Evolutionary conservation across 257 asterid genomes (phyloP).

Genomic region (Eucommia ulmoides): DNA sequence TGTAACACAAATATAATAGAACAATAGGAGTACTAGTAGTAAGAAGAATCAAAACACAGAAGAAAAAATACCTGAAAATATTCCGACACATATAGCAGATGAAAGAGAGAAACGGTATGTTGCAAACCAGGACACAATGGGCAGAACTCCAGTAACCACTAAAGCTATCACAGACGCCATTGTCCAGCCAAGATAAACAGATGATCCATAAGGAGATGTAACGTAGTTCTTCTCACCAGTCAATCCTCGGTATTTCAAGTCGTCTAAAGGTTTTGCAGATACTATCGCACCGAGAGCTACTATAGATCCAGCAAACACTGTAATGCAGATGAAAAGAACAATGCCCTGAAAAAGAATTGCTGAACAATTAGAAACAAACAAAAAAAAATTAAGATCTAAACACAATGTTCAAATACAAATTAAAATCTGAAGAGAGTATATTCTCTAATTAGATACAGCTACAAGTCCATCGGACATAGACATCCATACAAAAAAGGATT

Average conservation of each 20-base stretch:
- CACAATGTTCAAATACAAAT: too few species aligned
- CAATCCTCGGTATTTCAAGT: constrained; percentile 68
- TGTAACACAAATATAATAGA: constrained; percentile 2
- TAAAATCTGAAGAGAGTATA: too few species aligned
- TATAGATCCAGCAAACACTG: constrained; percentile 74
- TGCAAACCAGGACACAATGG: constrained; percentile 94
- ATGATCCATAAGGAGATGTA: constrained; percentile 88
- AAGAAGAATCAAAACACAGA: too few species aligned
- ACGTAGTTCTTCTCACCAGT: constrained; percentile 48
- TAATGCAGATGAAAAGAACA: constrained; percentile 60
- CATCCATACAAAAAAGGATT: too few species aligned
- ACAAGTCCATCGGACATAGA: too few species aligned
- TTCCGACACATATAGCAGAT: constrained; percentile 76
- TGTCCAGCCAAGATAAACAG: constrained; percentile 93
- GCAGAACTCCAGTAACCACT: constrained; percentile 76
- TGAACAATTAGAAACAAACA: not conserved
- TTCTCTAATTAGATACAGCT: too few species aligned
- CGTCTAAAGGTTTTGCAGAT: constrained; percentile 94
- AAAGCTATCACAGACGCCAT: constrained; percentile 83
- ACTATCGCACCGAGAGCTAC: constrained; percentile 89
- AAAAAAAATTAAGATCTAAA: not conserved
- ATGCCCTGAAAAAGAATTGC: constrained; percentile 43
- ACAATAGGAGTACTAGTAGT: not conserved
- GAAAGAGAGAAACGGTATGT: constrained; percentile 88
- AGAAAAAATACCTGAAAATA: constrained; percentile 61